Percentiles rank a stretch among this genome's conserved stretches.
Conservation (phyloP, 1,284 basidiomycete species). For the Leccinum pachyderme region DNA sequence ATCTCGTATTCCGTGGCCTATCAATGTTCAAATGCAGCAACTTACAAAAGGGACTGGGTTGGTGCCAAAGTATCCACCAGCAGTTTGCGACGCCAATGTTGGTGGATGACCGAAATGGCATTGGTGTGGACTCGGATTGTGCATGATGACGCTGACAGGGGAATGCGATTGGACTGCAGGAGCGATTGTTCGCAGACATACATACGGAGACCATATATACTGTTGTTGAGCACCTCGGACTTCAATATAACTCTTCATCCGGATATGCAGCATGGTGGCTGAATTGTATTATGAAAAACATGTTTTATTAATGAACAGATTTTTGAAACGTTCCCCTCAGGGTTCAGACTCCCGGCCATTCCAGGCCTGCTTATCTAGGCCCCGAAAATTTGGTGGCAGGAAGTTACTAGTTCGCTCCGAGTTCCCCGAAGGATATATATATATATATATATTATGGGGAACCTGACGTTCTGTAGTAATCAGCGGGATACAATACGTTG, state of each 20-base stretch:
- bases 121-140: background rate
- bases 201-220: background rate
- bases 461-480: background rate
- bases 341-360: background rate
- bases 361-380: background rate
- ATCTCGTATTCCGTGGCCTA: background rate
- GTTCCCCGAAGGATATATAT: too few relatives aligned
- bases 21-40: background rate
- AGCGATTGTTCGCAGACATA: background rate
- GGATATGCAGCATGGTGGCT: background rate
- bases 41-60: background rate
- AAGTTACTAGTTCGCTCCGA: background rate
- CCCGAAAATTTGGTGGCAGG: background rate
- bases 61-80: background rate
- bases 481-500: background rate
- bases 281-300: background rate
- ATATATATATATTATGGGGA: background rate
- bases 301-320: background rate
- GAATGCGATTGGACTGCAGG: background rate
- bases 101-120: background rate
- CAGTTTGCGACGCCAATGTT: background rate
- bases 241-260: background rate
- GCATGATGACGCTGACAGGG: background rate
- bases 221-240: background rate
- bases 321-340: background rate